Conservation (phyloP, 2,329 filamentous ascomycete genomes). For the Onygenales sp. region DNA sequence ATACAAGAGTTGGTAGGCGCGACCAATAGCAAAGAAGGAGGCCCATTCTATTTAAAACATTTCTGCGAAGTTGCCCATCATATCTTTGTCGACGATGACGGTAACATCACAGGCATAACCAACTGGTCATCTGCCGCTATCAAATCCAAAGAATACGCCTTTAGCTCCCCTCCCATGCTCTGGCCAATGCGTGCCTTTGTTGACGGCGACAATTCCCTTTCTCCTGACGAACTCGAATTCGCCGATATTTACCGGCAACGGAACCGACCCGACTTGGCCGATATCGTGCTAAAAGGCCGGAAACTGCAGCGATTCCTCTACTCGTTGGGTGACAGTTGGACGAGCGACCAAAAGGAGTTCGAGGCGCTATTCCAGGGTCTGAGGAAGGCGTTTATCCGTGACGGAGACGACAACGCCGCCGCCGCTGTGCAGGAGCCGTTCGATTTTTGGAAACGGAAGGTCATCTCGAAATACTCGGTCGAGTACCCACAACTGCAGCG, state of each 20-base stretch:
- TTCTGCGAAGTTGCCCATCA: conserved; percentile 2
- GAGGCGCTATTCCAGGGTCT: conserved; percentile 1
- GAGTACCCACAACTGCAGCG: conserved; percentile 2
- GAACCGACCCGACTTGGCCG: background rate
- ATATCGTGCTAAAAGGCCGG: background rate
- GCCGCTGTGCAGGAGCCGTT: background rate
- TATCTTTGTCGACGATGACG: conserved; percentile 2
- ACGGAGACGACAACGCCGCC: background rate
- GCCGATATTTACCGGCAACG: background rate
- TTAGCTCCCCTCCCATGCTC: conserved; percentile 2
- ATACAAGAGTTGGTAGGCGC: background rate
- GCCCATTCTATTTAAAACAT: conserved; percentile 1
- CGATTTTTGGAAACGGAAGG: conserved; percentile 1
- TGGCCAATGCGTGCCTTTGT: background rate
- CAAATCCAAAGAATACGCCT: conserved; percentile 1
- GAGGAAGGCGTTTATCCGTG: background rate
- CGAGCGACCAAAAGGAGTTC: background rate
- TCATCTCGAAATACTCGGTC: background rate
- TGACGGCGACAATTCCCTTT: conserved; percentile 1
- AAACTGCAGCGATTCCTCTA: conserved; percentile 1
- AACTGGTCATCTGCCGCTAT: background rate
- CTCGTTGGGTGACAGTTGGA: conserved; percentile 3
- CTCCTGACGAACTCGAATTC: background rate
- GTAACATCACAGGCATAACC: conserved; percentile 1
- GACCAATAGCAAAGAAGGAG: conserved; percentile 1